Percentiles rank a stretch among this genome's conserved stretches.
Conservation (phyloP, 495 filamentous ascomycete species). For the Hypomontagnella submonticulosa region DNA sequence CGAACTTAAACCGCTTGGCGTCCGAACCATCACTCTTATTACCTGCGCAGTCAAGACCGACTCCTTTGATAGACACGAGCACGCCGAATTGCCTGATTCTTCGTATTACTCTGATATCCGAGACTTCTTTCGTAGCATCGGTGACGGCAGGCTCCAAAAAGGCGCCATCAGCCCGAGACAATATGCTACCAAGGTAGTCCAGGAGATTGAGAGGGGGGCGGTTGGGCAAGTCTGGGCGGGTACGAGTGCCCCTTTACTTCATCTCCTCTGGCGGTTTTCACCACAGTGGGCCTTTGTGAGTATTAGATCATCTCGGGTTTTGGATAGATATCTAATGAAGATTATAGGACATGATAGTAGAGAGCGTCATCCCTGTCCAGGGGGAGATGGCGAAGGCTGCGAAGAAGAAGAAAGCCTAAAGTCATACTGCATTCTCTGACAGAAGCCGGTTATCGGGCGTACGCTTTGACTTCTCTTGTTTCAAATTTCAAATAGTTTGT, state of each 20-base stretch:
- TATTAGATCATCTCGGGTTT: neutral
- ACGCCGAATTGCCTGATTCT: neutral
- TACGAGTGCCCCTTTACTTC: neutral
- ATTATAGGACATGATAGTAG: slow-evolving; percentile 5
- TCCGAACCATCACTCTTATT: slow-evolving; percentile 41
- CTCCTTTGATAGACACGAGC: neutral
- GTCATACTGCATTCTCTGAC: too few relatives aligned
- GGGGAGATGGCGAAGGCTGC: slow-evolving; percentile 4
- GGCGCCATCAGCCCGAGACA: slow-evolving; percentile 2
- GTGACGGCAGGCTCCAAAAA: neutral
- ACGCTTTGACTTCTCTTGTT: too few relatives aligned
- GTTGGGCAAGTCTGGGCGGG: neutral
- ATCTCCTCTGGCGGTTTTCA: neutral
- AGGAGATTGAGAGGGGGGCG: neutral
- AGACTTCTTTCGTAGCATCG: neutral
- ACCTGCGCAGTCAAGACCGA: slow-evolving; percentile 3
- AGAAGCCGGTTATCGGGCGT: too few relatives aligned
- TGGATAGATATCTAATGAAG: neutral
- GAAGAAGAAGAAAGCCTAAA: neutral
- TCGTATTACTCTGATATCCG: neutral
- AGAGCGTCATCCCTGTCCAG: neutral
- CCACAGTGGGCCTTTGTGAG: slow-evolving; percentile 1
- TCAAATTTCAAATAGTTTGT: too few relatives aligned
- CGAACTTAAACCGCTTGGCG: slow-evolving; percentile 43
- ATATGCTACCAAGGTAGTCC: slow-evolving; percentile 4